Percentiles rank a stretch among this genome's conserved stretches.
Evolutionary conservation across 352 stramenopile genomes (phyloP).

Genomic region (Globisporangium orthogonon): DNA sequence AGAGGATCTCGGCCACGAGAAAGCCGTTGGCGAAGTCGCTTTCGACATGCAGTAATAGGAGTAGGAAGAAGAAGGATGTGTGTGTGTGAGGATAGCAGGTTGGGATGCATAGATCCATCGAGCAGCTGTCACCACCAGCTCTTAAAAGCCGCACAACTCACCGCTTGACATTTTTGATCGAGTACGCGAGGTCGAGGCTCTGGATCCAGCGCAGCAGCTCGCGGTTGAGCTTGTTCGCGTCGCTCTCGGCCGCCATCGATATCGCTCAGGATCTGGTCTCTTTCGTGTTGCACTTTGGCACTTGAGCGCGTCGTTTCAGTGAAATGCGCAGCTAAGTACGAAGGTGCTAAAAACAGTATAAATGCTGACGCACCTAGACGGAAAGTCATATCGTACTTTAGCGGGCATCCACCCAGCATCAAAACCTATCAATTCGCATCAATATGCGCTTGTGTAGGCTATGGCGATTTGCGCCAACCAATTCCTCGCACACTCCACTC

Average conservation of each 20-base stretch:
- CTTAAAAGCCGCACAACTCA: constrained; percentile 12
- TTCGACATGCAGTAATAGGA: constrained; percentile 3
- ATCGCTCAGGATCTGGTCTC: background rate
- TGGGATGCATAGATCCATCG: background rate
- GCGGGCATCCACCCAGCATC: constrained; percentile 2
- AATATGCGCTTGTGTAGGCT: too few species aligned
- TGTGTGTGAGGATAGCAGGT: background rate
- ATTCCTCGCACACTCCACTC: constrained; percentile 4
- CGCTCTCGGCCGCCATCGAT: constrained; percentile 10
- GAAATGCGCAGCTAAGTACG: too few species aligned
- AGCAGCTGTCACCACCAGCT: too few species aligned
- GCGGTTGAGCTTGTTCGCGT: constrained; percentile 73
- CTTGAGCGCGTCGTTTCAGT: too few species aligned
- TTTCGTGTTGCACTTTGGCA: too few species aligned
- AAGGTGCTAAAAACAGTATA: too few species aligned
- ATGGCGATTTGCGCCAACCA: constrained; percentile 17
- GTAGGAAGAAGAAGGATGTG: background rate
- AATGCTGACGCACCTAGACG: too few species aligned
- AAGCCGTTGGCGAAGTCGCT: constrained; percentile 90
- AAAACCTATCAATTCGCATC: background rate
- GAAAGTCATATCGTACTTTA: background rate
- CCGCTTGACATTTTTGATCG: constrained; percentile 92
- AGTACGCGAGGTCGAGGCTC: constrained; percentile 90
- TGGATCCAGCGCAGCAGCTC: constrained; percentile 92
- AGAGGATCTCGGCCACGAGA: constrained; percentile 89